These are phyloP conservation scores for Globisporangium cederbergense DNA, from an alignment of 352 stramenopile genomes.

Conservation along the genomic window DNA sequence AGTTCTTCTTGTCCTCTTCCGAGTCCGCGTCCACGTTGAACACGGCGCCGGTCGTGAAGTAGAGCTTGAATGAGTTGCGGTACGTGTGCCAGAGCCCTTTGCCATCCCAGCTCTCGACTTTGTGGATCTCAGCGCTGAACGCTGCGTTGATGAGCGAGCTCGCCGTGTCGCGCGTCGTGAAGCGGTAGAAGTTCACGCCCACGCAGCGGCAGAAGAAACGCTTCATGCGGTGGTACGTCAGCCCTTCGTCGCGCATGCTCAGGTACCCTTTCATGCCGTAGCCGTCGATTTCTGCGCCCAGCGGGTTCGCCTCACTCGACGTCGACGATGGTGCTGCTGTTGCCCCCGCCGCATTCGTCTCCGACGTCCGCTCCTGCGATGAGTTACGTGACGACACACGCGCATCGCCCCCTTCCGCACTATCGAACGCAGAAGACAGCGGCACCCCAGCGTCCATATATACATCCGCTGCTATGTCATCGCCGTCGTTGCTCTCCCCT, in stretches of 20 bases:
- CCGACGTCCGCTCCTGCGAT: conserved; percentile 6
- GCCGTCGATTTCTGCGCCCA: conserved; percentile 52
- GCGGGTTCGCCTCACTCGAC: conserved; percentile 7
- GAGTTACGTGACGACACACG: conserved; percentile 8
- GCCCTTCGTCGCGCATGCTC: conserved; percentile 78
- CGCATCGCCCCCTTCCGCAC: background rate
- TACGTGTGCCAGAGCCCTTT: conserved; percentile 82
- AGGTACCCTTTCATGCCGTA: conserved; percentile 74
- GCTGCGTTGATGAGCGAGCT: conserved; percentile 53
- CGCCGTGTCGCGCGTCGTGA: conserved; percentile 61
- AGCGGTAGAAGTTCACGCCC: conserved; percentile 78
- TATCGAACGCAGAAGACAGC: background rate
- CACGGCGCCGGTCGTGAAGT: conserved; percentile 63
- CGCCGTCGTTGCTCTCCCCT: conserved; percentile 10
- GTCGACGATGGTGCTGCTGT: background rate
- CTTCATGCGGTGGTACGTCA: conserved; percentile 86
- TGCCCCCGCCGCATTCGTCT: background rate
- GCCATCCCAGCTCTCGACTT: conserved; percentile 83
- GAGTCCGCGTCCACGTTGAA: conserved; percentile 80
- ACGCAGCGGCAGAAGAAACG: conserved; percentile 79
- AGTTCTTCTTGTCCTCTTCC: conserved; percentile 74
- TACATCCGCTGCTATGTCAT: background rate
- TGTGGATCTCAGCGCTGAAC: conserved; percentile 68
- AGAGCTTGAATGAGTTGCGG: conserved; percentile 81
- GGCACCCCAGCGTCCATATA: background rate